Base-by-base conservation (phyloP, 495 filamentous ascomycete species). In the Geoglossum glabrum region DNA sequence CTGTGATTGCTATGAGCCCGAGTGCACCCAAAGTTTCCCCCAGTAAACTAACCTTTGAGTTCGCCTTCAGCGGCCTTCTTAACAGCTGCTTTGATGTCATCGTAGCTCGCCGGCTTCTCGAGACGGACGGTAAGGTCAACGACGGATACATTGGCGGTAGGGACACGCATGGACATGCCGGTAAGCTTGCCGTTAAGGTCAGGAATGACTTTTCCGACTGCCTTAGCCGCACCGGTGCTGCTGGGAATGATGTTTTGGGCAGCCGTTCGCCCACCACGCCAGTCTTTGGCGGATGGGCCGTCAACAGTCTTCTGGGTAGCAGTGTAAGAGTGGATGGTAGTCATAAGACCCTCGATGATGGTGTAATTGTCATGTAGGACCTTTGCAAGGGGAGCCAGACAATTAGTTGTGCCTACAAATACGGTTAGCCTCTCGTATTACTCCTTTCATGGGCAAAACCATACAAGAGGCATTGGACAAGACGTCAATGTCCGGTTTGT, bases 291-390 rank as follows among this genome's bases (percentile, higher is more conserved):
- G 50, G 92, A 97, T 64, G 92, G 92, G 67, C 89, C 93, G 67
- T 98, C 92, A 65, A 98, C 92, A 62, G 90, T 95, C 85, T 97
- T 97, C 79, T 98, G 92, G 71, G 92, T 98, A 66, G 92, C 93
- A 64, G 92, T 98, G 86, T 97, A 97, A 67, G 92, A 95, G 84
- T 98, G 92, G 73, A 97, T 80, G 61, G 92, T 98, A 73, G 92
- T 98, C 92, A 98, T 98, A 64, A 98, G 84, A 78, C 93, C 92
- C 80, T 98, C 92, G 71, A 97, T 74, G 73, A 98, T 88, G 72
- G 77, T 82, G 79, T 82, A 98, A 68, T 97, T 89, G 78, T 98
- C 92, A 81, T 98, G 75, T 76, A 98, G 78, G 66, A 98, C 87
- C 84, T 98, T 98, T 75, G 93, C 92, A 63, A 98, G 84, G 68